Evolutionary conservation across 2,329 filamentous ascomycete species (phyloP).

Genomic region (Amphichorda felina): DNA sequence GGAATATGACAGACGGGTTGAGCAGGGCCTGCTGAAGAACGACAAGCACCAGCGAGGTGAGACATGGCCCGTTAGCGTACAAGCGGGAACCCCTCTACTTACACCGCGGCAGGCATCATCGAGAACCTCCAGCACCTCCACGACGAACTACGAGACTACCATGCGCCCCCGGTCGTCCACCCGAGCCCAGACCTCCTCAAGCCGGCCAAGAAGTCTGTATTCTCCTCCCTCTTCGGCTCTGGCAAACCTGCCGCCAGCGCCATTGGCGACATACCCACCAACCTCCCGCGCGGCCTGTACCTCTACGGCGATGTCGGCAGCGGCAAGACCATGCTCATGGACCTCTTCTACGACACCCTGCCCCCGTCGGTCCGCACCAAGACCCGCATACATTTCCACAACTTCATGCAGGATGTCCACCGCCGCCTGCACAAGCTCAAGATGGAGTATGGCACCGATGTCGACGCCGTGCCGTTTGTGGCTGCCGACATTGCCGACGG

Average conservation of each 20-base stretch:
- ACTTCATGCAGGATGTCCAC: slow-evolving; percentile 98
- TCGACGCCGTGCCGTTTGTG: slow-evolving; percentile 84
- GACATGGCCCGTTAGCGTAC: neutral
- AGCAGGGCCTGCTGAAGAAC: slow-evolving; percentile 61
- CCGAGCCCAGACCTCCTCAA: slow-evolving; percentile 63
- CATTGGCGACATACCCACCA: slow-evolving; percentile 48
- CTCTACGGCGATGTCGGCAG: slow-evolving; percentile 94
- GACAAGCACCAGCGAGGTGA: slow-evolving; percentile 83
- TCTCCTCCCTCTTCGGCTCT: slow-evolving; percentile 47
- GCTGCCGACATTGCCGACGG: slow-evolving; percentile 86
- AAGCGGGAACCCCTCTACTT: neutral
- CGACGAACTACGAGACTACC: slow-evolving; percentile 65
- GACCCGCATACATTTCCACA: slow-evolving; percentile 94
- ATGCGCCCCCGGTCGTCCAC: slow-evolving; percentile 60
- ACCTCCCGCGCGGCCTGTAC: slow-evolving; percentile 80
- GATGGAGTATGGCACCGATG: slow-evolving; percentile 75
- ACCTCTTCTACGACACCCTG: slow-evolving; percentile 90
- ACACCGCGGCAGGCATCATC: slow-evolving; percentile 56
- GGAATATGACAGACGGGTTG: slow-evolving; percentile 79
- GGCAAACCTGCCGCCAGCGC: slow-evolving; percentile 25
- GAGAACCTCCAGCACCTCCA: slow-evolving; percentile 82
- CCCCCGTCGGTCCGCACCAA: slow-evolving; percentile 70
- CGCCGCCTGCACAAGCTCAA: slow-evolving; percentile 83
- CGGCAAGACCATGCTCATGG: slow-evolving; percentile 99
- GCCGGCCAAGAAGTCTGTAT: slow-evolving; percentile 38